Conservation (phyloP, 1,139 yeast species). For the Yamadazyma songkhlaensis region DNA sequence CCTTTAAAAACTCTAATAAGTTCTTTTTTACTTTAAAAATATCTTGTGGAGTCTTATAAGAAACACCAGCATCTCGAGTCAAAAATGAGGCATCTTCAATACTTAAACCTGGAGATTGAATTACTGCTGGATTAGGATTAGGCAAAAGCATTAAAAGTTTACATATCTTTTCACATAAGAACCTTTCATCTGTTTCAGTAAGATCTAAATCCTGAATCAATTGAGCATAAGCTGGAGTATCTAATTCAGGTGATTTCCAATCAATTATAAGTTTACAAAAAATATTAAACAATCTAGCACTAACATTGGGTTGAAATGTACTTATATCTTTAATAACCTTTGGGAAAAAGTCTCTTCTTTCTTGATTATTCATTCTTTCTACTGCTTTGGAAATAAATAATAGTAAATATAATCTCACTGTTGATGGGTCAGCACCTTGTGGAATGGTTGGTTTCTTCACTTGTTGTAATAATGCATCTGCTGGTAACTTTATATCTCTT, state of each 20-base stretch:
- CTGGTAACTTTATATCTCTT: constrained; percentile 56
- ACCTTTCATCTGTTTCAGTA: constrained; percentile 34
- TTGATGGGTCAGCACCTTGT: constrained; percentile 40
- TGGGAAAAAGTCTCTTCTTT: constrained; percentile 44
- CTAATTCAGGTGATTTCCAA: constrained; percentile 52
- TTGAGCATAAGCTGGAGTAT: constrained; percentile 39
- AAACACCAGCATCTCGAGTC: constrained; percentile 65
- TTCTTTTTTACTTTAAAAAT: constrained; percentile 43
- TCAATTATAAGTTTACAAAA: constrained; percentile 51
- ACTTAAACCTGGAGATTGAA: constrained; percentile 61
- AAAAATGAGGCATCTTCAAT: constrained; percentile 55
- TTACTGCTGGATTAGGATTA: constrained; percentile 18
- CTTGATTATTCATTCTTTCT: constrained; percentile 42
- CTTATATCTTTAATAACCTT: constrained; percentile 47
- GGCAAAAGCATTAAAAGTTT: constrained; percentile 60
- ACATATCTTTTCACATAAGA: constrained; percentile 45
- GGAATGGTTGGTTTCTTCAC: constrained; percentile 53
- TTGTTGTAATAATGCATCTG: constrained; percentile 58
- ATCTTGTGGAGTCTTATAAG: constrained; percentile 47
- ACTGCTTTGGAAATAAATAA: constrained; percentile 66
- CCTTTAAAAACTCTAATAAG: constrained; percentile 34
- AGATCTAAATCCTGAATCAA: constrained; percentile 29
- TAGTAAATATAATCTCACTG: constrained; percentile 64
- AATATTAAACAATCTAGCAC: constrained; percentile 62
- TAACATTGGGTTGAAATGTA: constrained; percentile 29